Base-by-base conservation (phyloP, 352 stramenopile species). In the Pythium sukuiense region DNA sequence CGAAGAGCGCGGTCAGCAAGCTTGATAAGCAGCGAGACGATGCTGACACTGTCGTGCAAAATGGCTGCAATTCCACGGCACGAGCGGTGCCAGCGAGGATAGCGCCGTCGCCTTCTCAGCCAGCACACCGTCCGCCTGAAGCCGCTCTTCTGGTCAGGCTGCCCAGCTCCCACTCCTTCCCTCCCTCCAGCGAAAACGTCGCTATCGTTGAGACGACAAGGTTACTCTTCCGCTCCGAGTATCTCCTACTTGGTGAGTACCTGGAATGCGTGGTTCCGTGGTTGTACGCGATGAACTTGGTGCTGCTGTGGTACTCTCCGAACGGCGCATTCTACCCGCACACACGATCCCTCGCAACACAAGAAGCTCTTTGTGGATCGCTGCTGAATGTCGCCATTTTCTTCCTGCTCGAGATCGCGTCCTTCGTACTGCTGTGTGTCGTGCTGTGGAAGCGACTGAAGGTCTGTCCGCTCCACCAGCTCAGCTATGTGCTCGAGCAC, bases 401-500 rank as follows among this genome's bases (percentile, higher is more conserved):
- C 30, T 59, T 56, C 3, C 20, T 35, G 8, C 59, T 76, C 2
- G 70, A 71, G 48, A 26, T 66, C 14, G 18, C 49, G 20, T 70
- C 67, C 37, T 67, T 69, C 14, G 27, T 66, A 27, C n/a, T 18
- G 8, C 45, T 76, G 18, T 30, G 52, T 43, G 9, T 60, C 16
- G 24, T 69, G 20, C 27, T 72, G 7, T 26, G 20, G n/a, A 33
- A 41, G 1, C 37, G 37, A 6, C 59, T 76, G 13, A 20, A 14
- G 6, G 63, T 69, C 46, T 69, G 55, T 14, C 62, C 62, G 26
- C 55, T 63, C 7, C 77, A 81, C 29, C 71, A 81, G 27, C 48
- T 86, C 4, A 75, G 62, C 26, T 88, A 84, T 50, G 79, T 85
- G 27, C 54, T 86, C 4, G 76, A 86, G 39, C 70, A 61, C 0